Conservation (phyloP, 306 rosid genomes). For the Nissolia schottii region DNA sequence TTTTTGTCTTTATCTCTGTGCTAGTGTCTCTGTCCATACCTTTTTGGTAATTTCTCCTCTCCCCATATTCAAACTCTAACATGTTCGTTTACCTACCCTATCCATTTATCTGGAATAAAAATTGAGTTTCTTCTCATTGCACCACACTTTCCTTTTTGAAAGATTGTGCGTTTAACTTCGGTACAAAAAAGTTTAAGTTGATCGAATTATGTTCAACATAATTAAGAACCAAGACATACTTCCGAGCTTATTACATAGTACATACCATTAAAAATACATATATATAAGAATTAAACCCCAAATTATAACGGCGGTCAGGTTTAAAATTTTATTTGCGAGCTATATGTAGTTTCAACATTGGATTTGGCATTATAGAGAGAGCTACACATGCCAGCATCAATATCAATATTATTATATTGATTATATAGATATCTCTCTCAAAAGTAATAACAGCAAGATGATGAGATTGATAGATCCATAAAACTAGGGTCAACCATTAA, state of each 20-base stretch:
- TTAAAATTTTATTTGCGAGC: not conserved
- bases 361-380: not conserved
- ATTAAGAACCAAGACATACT: too few species aligned
- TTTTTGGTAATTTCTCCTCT: not conserved
- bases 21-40: too few species aligned
- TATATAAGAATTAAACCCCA: too few species aligned
- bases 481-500: conserved; percentile 28
- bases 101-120: not conserved
- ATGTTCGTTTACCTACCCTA: not conserved
- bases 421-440: not conserved
- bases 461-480: conserved; percentile 24
- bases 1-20: too few species aligned
- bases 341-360: not conserved
- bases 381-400: too few species aligned
- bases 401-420: not conserved
- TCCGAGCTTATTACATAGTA: too few species aligned
- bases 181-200: too few species aligned
- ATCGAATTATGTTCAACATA: too few species aligned
- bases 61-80: not conserved
- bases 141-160: not conserved
- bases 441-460: not conserved
- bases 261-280: too few species aligned
- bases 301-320: too few species aligned
- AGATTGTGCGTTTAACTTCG: not conserved
- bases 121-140: not conserved